Base-by-base conservation (phyloP, 371 early-diverging fungal genomes). In the Phascolomyces articulosus region DNA sequence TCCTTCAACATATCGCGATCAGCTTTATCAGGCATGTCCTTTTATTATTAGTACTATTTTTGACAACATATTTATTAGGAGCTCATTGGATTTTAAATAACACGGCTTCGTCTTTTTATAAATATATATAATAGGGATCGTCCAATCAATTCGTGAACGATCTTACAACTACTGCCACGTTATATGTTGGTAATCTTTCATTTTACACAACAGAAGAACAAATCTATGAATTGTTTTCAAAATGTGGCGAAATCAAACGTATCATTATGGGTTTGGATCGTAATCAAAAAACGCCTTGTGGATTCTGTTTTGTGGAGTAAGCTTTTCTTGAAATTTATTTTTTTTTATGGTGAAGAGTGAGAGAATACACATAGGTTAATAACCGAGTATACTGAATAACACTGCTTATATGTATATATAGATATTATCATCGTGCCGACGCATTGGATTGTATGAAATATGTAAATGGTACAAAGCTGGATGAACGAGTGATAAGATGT, bases 191-290 rank as follows among this genome's bases (percentile, higher is more conserved):
- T 63, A 99, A 99, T 81, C 82, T 99, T 34, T 95, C 96, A 10
- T 98, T 98, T 73, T 98, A 89, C 80, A 99, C 98, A 7, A 95
- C 97, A 4, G 99, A 99, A 81, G 99, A 98, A 84, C 99, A 99
- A 79, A 90, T 99, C 27, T 92, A 96, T 75, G 96, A 96, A 67
- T 80, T 99, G 9, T 99, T 99, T 79, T 90, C 95, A 15, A 96
- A 95, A 80, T 89, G 90, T 69, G 99, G 99, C 34, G 96, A 96
- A 67, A 93, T 99, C 65, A 97, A 97, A 72, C 90, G 98, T 70
- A 96, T 98, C 60, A 97, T 98, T 70, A 98, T 99, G 98, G 99
- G 99, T 0, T 86, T 99, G 15, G 97, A 98, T 78, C 86, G 95
- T 23, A 85, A 88, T 63, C 91, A 91, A 72, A 94, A 93, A 75